Evolutionary conservation across 2,329 filamentous ascomycete species (phyloP), one percentile per base, ranked within the genome.

Genomic region (Colletotrichum sp.): DNA sequence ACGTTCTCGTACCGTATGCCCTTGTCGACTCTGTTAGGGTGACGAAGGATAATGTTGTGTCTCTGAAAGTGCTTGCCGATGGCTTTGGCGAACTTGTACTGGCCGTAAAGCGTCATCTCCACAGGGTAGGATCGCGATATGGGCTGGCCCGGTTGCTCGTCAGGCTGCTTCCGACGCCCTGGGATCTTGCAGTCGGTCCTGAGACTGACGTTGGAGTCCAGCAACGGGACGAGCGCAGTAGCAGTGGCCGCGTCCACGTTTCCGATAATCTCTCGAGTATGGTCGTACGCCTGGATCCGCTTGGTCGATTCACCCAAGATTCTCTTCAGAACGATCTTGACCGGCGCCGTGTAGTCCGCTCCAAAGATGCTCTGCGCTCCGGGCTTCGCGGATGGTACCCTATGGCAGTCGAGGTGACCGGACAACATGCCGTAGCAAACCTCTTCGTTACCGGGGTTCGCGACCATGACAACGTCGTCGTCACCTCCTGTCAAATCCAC

Each of bases 361-460:
- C 90, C 86, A 78, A 91, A 92, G 12, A 94, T 86, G 24, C 89
- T 86, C 74, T 91, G 88, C 28, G 89, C 88, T 34, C 90, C 90
- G 2, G 93, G 92, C 79, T 93, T 95, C 0, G 93, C 92, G 4
- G 89, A 91, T 1, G 95, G 95, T 3, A 96, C 91, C 43, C 88
- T 86, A 79, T 92, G 89, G 76, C 93, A 94, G 77, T 93, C 92
- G 57, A 97, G 87, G 70, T 87, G 90, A 4, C 92, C 90, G 71
- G 95, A 92, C 24, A 98, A 85, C 85, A 94, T 94, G 57, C 95
- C 95, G 81, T 95, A 96, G 84, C 95, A 98, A 5, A 98, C 93
- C 80, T 95, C 92, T 81, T 95, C 91, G 24, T 92, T 89, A 63
- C 88, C 90, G 34, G 92, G 88, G 72, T 94, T 90, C 57, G 89